Evolutionary conservation across 2,329 filamentous ascomycete species (phyloP), one percentile per base, ranked within the genome.

Genomic region (Curvularia sp.): DNA sequence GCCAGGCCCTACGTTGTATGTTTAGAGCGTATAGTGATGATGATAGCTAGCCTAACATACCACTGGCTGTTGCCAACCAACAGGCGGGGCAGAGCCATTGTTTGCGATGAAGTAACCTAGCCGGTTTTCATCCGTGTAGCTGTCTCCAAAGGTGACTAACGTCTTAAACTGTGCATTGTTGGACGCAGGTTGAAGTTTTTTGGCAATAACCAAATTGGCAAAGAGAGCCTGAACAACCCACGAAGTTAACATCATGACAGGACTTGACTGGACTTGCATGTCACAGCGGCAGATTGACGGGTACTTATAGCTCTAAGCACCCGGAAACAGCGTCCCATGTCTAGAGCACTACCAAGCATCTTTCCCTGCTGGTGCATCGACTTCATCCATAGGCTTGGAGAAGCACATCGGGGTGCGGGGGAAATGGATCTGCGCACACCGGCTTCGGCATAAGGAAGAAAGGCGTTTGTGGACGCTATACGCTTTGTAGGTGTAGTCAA

Each of bases 121-220:
- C 9, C 90, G 84, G 12, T 83, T 86, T 67, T 92, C 88, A 70
- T 93, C 91, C 0, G 89, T 91, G 70, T 89, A 93, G 75, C 88
- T 91, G 74, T 92, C 89, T 12, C 90, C 89, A 70, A 93, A 92
- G 0, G 87, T 83, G 38, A 92, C 83, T 36, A 92, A 73, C 49
- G 86, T 88, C 27, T 85, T 81, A 70, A 91, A 87, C 36, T 80
- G 79, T 30, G 77, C 75, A 39, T 82, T 61, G 39, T 71, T 67
- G 80, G 79, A 80, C 45, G 55, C 61, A 0, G 59, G 58, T 9
- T 65, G 63, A 46, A 61, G 21, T 9, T 55, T 67, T 41, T 54
- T 45, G 41, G 65, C 58, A 51, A 72, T 60, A 23, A 61, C 66
- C 42, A 72, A 52, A 42, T 53, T 67, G 10, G 66, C 54, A 42